Base-by-base conservation (phyloP, 2,329 filamentous ascomycete genomes). In the Gnomoniopsis smithogilvyi region DNA sequence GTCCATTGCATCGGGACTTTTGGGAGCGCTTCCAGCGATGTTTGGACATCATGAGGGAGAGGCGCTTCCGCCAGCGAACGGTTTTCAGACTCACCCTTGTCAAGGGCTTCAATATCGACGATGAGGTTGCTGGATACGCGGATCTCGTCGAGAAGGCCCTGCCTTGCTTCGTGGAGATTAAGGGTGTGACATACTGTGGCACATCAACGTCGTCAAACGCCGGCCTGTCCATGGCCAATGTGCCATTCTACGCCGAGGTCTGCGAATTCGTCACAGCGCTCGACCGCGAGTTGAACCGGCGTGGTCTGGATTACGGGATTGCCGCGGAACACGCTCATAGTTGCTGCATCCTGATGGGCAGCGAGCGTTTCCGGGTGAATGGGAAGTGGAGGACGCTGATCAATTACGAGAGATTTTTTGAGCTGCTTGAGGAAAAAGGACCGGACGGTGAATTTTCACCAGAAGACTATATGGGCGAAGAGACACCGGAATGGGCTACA, bases 31-130 rank as follows among this genome's bases (percentile, higher is more conserved):
- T 98, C 82, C 87, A 91, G 70, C 83, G 89, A 34, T 98, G 95
- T 69, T 83, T 98, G 36, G 92, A 96, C 61, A 96, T 99, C 63
- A 78, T 98, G 22, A 85, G 90, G 17, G 89, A 90, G 72, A 90
- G 91, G 74, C 85, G 94, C 45, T 89, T 91, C 77, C 82, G 87
- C 56, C 94, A 97, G 71, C 88, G 94, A 56, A 98, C 95, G 6
- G 95, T 98, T 3, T 98, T 96, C 80, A 87, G 95, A 1, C 82
- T 98, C 3, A 98, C 94, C 0, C 86, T 99, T 2, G 95, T 98
- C 70, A 98, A 98, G 77, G 94, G 93, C 3, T 98, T 99, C 83
- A 98, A 99, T 71, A 86, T 98, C 64, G 94, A 96, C 24, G 93
- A 96, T 66, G 95, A 97, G 73, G 92, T 88, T 6, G 84, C 88